phyloP scores from a whole-genome alignment of 225 moss, liverwort and hornwort species.

The Polytrichum formosum region DNA sequence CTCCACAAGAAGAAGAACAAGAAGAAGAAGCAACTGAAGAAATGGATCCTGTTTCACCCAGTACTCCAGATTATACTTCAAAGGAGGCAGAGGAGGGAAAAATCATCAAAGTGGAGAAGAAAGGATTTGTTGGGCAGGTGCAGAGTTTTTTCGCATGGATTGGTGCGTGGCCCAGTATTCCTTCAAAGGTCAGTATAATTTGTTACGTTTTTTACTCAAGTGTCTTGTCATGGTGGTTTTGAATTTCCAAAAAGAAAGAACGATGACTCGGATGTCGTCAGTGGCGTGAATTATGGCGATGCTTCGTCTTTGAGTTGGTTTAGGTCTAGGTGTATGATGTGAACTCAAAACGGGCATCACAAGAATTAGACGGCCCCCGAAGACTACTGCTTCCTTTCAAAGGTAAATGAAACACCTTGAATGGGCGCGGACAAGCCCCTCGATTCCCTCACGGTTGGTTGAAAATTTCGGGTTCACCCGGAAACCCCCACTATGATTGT shows the following conservation, averaged over 20 bases:
- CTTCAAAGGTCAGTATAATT: slow-evolving; percentile 23
- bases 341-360: not conserved
- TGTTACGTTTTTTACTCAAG: not conserved
- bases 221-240: not conserved
- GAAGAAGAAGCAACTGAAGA: slow-evolving; percentile 4
- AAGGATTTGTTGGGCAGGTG: slow-evolving; percentile 30
- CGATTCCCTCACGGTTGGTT: too few relatives aligned
- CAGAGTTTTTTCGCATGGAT: slow-evolving; percentile 46
- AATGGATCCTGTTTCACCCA: not conserved
- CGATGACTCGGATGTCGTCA: not conserved
- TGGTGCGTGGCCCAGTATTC: slow-evolving; percentile 47
- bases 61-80: slow-evolving; percentile 9
- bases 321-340: too few relatives aligned
- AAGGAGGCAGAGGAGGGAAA: slow-evolving; percentile 23
- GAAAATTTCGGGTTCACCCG: too few relatives aligned
- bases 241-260: not conserved
- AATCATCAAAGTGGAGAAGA: slow-evolving; percentile 53
- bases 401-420: too few relatives aligned
- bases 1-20: slow-evolving; percentile 10
- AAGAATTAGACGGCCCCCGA: too few relatives aligned
- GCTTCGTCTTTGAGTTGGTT: not conserved
- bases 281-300: not conserved
- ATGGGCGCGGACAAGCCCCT: too few relatives aligned
- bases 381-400: not conserved
- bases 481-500: too few relatives aligned